Conservation (phyloP, 257 asterid genomes). For the Ballota nigra region DNA sequence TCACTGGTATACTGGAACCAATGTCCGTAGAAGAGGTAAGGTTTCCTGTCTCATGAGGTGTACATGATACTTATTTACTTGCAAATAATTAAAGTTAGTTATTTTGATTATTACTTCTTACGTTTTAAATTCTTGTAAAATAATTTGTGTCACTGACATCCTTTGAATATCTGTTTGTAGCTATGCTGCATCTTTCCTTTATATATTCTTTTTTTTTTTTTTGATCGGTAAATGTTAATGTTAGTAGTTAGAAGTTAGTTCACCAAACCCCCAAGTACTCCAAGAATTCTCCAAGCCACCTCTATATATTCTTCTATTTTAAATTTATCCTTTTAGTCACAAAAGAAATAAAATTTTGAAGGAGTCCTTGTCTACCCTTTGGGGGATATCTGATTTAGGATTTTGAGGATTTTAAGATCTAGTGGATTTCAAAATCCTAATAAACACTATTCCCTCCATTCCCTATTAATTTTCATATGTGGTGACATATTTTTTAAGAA, state of each 20-base stretch:
- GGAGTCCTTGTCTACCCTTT: slow-evolving; percentile 15
- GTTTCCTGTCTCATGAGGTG: slow-evolving; percentile 15
- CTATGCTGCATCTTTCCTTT: background rate
- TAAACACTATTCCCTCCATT: too few species aligned
- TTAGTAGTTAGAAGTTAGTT: too few species aligned
- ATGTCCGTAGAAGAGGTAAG: slow-evolving; percentile 79
- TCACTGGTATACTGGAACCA: slow-evolving; percentile 71
- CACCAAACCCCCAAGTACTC: too few species aligned
- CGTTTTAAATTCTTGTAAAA: background rate
- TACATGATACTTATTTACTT: background rate
- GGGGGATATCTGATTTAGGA: too few species aligned
- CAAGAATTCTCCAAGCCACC: too few species aligned
- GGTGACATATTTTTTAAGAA: too few species aligned
- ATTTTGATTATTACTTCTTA: slow-evolving; percentile 11
- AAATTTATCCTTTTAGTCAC: background rate
- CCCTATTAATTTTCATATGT: too few species aligned
- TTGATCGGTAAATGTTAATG: too few species aligned
- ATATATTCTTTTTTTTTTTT: background rate
- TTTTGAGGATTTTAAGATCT: too few species aligned
- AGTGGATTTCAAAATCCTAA: too few species aligned
- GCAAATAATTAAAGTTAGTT: slow-evolving; percentile 4
- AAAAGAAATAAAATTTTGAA: background rate
- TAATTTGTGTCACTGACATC: background rate
- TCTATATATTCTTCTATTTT: background rate
- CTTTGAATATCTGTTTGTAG: background rate